Evolutionary conservation across 352 stramenopile species (phyloP), one percentile per base, ranked within the genome.

Genomic region (Phytophthora pistaciae): DNA sequence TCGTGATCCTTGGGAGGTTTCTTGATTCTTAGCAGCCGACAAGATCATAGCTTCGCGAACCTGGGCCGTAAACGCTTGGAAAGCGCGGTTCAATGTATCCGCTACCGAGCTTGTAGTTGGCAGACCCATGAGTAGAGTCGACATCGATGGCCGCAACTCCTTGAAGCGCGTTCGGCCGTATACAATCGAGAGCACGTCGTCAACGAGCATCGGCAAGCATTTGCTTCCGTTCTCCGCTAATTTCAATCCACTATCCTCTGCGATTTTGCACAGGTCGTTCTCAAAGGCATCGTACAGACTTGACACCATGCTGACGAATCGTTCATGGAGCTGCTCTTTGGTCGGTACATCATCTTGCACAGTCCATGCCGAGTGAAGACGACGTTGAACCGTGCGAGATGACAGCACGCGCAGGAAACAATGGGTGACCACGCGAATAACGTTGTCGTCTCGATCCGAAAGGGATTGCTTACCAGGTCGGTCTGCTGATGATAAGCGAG

Each of bases 321-420:
- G n/a, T 14, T 53, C n/a, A 14, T 53, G 46, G 18, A 53, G 46
- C 46, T 53, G 46, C n/a, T 53, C 46, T 14, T 53, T 53, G 9
- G 21, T 53, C 21, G 46, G 3, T 0, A 29, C 46, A 18, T 10
- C 40, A 10, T 53, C 18, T 9, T 29, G n/a, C 46, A 27, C 46
- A 7, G 20, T 29, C n/a, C 46, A 53, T 25, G 20, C 20, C 9
- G 46, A 53, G n/a, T 20, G 20, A 29, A 53, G 9, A 14, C 9
- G 10, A 53, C 21, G n/a, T 1, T 53, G 21, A 18, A 31, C 8
- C 46, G n/a, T 6, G 9, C 46, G 46, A 53, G 46, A 53, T 3
- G 20, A 27, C 3, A 53, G 9, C 21, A 16, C n/a, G 10, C 46
- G 46, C 14, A 53, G 14, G 46, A 53, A 53, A 16, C n/a, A 25